Percentiles rank a stretch among this genome's conserved stretches.
Conservation (phyloP, 129 eudicot species). For the Rutidosis leptorrhynchoides region DNA sequence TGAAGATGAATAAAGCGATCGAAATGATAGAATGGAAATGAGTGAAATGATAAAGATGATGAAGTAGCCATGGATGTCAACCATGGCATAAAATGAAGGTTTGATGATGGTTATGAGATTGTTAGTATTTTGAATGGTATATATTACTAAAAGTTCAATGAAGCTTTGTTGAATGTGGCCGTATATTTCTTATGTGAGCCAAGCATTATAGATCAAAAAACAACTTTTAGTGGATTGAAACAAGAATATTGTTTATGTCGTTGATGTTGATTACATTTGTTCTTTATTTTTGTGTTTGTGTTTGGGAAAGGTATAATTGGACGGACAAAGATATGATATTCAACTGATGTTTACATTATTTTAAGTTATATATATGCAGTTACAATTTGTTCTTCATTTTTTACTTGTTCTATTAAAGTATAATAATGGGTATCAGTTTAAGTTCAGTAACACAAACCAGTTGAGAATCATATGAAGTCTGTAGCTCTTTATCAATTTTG, state of each 20-base stretch:
- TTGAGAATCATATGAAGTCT: no score
- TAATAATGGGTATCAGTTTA: no score
- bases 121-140: background rate
- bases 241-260: conserved; percentile 12
- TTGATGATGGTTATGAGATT: background rate
- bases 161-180: background rate
- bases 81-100: conserved; percentile 28
- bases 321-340: background rate
- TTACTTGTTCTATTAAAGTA: no score
- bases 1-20: conserved; percentile 6
- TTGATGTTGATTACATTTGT: background rate
- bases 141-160: background rate
- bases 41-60: conserved; percentile 40
- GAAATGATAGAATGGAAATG: conserved; percentile 28
- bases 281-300: conserved; percentile 5
- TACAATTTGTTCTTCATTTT: no score
- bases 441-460: no score
- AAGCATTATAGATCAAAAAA: conserved; percentile 2
- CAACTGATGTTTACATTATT: background rate
- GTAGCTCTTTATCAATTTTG: no score
- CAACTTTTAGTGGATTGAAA: background rate
- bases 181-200: background rate
- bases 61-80: conserved; percentile 36
- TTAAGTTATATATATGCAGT: background rate
- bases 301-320: background rate